Percentiles rank a stretch among this genome's conserved stretches.
These are phyloP conservation scores for Mrakia frigida DNA, from an alignment of 768 basidiomycete genomes.

Conservation along the genomic window DNA sequence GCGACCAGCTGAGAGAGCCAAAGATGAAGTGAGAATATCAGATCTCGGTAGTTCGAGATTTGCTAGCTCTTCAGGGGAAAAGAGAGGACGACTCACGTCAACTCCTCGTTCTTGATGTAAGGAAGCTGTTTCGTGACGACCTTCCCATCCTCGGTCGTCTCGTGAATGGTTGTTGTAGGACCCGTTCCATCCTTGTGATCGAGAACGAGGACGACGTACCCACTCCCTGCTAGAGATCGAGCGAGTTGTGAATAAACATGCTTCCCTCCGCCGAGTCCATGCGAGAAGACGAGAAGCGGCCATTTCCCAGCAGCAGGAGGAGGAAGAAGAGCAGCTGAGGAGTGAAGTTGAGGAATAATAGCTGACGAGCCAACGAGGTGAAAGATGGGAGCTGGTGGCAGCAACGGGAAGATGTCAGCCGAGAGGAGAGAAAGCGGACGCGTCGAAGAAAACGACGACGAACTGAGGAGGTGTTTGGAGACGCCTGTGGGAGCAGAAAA, in stretches of 20 bases:
- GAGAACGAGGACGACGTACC: slow-evolving; percentile 71
- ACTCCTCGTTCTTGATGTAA: slow-evolving; percentile 57
- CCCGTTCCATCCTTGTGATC: slow-evolving; percentile 59
- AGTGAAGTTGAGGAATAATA: slow-evolving; percentile 37
- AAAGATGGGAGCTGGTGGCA: slow-evolving; percentile 23
- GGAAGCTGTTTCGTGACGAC: slow-evolving; percentile 38
- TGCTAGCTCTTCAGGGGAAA: too few species aligned
- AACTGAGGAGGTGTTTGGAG: slow-evolving; percentile 26
- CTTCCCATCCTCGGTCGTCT: slow-evolving; percentile 42
- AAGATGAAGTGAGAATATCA: neutral
- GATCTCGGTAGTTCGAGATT: too few species aligned
- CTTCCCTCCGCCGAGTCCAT: slow-evolving; percentile 72
- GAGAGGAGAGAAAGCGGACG: too few species aligned
- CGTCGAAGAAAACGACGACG: neutral
- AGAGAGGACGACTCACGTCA: slow-evolving; percentile 39
- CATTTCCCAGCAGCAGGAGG: slow-evolving; percentile 47
- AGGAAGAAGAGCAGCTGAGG: slow-evolving; percentile 54
- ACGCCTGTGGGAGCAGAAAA: slow-evolving; percentile 45
- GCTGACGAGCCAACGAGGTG: slow-evolving; percentile 20
- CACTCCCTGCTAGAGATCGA: slow-evolving; percentile 65
- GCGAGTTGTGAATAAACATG: slow-evolving; percentile 55
- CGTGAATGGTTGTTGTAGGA: slow-evolving; percentile 50
- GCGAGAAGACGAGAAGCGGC: slow-evolving; percentile 79
- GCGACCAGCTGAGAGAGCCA: slow-evolving; percentile 34
- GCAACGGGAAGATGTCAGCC: neutral